A percentile compares a stretch with the other conserved stretches of the same genome.
Conservation (phyloP, 257 asterid species). For the Solanum tacnaense region DNA sequence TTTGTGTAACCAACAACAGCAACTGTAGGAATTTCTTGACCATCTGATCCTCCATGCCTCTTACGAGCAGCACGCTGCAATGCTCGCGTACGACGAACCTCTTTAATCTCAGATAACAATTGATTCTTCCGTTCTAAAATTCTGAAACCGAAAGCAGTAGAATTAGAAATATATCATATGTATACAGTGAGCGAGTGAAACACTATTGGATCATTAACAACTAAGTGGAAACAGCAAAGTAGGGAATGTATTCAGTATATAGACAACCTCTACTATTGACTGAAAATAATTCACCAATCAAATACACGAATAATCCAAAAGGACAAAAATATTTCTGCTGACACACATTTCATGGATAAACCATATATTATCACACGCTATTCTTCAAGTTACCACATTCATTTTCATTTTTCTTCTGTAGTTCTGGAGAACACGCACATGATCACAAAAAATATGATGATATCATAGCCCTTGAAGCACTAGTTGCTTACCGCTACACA, state of each 20-base stretch:
- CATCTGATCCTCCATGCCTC: slow-evolving; percentile 55
- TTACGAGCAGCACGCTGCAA: slow-evolving; percentile 83
- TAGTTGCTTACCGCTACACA: not conserved
- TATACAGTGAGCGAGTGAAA: not conserved
- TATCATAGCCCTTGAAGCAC: not conserved
- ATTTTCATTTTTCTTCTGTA: not conserved
- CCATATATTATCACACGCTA: not conserved
- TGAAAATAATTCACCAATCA: not conserved
- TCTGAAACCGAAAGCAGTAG: slow-evolving; percentile 28
- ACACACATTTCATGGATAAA: not conserved
- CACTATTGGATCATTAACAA: not conserved
- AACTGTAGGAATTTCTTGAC: slow-evolving; percentile 67
- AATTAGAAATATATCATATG: not conserved
- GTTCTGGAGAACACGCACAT: not conserved
- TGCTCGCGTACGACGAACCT: slow-evolving; percentile 87
- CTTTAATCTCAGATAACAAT: slow-evolving; percentile 69
- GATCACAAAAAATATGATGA: not conserved
- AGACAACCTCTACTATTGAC: not conserved
- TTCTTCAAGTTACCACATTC: not conserved
- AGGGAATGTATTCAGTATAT: not conserved
- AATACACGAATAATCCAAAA: not conserved
- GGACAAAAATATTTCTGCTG: not conserved
- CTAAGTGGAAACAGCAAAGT: not conserved
- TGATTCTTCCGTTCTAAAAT: slow-evolving; percentile 71
- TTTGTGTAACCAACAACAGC: slow-evolving; percentile 98